phyloP scores from a whole-genome alignment of 148 eudicot species.

The Camellia lanceoleosa region DNA sequence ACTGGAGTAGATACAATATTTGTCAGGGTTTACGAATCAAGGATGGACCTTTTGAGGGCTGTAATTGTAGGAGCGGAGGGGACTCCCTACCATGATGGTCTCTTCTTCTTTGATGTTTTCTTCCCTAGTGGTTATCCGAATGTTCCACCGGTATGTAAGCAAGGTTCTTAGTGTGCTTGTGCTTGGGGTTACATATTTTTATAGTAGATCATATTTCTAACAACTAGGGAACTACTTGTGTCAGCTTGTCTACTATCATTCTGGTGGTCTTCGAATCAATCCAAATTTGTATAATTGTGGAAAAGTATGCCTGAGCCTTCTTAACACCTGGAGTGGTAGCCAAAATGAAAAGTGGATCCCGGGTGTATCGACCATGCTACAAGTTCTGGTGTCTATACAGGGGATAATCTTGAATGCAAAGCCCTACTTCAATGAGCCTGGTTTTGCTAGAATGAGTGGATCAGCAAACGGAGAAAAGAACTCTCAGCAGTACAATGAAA shows the following conservation, averaged over 20 bases:
- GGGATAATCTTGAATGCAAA: slow-evolving; percentile 72
- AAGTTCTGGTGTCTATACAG: slow-evolving; percentile 81
- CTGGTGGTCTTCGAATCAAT: slow-evolving; percentile 75
- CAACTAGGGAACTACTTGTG: not conserved
- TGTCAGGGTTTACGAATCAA: slow-evolving; percentile 76
- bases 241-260: slow-evolving; percentile 68
- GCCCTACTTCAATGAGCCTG: slow-evolving; percentile 78
- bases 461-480: slow-evolving; percentile 30
- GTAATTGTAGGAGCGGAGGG: slow-evolving; percentile 84
- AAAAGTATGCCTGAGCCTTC: slow-evolving; percentile 86
- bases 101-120: slow-evolving; percentile 76
- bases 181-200: not conserved
- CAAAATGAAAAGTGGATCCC: slow-evolving; percentile 70
- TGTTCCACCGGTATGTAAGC: slow-evolving; percentile 65
- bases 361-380: slow-evolving; percentile 61
- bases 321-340: slow-evolving; percentile 73
- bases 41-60: slow-evolving; percentile 88
- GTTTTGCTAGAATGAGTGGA: slow-evolving; percentile 35
- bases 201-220: not conserved
- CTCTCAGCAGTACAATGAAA: slow-evolving; percentile 56
- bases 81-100: slow-evolving; percentile 92
- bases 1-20: slow-evolving; percentile 51
- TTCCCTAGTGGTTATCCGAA: slow-evolving; percentile 58
- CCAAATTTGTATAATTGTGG: slow-evolving; percentile 68
- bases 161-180: slow-evolving; percentile 8